phyloP scores from a whole-genome alignment of 2,329 filamentous ascomycete genomes.

The Teratosphaeria gauchensis region DNA sequence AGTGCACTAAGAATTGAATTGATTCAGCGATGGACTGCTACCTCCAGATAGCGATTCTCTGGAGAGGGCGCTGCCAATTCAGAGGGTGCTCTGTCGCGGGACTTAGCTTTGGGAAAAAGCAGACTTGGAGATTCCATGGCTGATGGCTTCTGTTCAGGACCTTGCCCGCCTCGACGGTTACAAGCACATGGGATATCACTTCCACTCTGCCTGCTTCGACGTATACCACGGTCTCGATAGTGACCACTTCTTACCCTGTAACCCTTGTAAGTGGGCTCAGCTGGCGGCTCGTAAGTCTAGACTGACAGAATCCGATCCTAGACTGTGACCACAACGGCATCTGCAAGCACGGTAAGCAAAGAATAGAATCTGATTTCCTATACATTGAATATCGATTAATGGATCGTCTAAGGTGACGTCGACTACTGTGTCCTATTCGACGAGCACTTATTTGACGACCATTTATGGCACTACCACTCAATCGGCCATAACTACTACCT shows the following conservation, averaged over 20 bases:
- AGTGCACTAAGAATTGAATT: background rate
- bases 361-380: background rate
- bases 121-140: background rate
- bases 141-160: background rate
- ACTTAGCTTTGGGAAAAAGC: no score
- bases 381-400: no score
- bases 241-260: background rate
- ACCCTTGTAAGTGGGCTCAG: background rate
- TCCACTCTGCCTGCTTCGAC: background rate
- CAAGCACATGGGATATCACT: background rate
- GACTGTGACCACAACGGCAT: background rate
- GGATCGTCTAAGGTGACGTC: background rate
- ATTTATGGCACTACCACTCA: background rate
- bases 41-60: no score
- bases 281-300: background rate
- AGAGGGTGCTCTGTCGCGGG: no score
- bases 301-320: background rate
- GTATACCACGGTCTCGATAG: background rate
- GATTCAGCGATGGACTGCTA: no score
- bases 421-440: background rate
- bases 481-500: background rate
- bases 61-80: no score
- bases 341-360: background rate
- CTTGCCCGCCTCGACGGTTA: background rate
- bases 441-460: background rate